Base-by-base conservation (phyloP, 225 moss, liverwort and hornwort species). In the Pleurozium schreberi region DNA sequence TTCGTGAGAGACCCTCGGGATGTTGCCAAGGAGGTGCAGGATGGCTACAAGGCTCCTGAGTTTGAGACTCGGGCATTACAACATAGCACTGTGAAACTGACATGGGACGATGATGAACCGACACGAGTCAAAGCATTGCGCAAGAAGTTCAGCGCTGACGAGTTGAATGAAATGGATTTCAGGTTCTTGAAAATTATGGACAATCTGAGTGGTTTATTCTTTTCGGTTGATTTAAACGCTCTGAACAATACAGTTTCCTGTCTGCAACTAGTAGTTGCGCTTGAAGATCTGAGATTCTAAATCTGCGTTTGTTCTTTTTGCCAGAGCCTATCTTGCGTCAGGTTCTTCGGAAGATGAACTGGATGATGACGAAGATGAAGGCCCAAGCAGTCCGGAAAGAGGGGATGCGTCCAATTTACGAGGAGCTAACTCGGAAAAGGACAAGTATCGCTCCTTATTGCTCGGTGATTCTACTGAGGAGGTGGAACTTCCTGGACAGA, bases 91-190 rank as follows among this genome's bases (percentile, higher is more conserved):
- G 96, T 97, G 87, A 99, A 96, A 83, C 94, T 96, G 75, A 99
- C 99, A 13, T 99, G 99, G 99, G 99, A 99, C 86, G 97, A 99
- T 79, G 99, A 99, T 87, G 97, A 97, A 91, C 97, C 99, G 34
- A 94, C 94, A 87, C 95, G 99, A 40, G 93, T 92, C 61, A 99
- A 95, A 91, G 95, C 99, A 49, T 89, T 99, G 92, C 94, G 93
- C 73, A 95, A 95, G 75, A 99, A 97, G 57, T 99, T 99, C 86
- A 97, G 93, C 78, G 91, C 94, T 38, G 96, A 95, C 60, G 96
- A 97, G 87, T 85, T 99, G 93, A 96, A 96, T 62, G 99, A 99
- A 93, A 95, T 96, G 96, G 99, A 96, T 88, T 99, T 96, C 86
- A 93, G 92, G 95, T 95, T 81, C 28, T 85, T 91, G 87, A 83